These are phyloP conservation scores for Abelmoschus esculentus DNA, from an alignment of 345 rosid species.

Conservation along the genomic window DNA sequence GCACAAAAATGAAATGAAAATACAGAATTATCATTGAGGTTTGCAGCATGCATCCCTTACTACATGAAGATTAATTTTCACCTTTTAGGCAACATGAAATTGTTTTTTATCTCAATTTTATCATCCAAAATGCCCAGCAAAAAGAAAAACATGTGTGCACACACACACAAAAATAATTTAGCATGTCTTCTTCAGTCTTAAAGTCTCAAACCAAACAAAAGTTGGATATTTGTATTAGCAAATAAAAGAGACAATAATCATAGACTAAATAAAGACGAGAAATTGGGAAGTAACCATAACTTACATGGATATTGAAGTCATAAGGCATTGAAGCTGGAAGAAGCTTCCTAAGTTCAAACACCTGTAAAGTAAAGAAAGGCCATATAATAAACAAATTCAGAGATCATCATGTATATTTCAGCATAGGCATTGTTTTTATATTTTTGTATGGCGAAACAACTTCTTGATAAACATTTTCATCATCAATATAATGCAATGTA, in stretches of 20 bases:
- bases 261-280: background rate
- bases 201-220: background rate
- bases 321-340: conserved; percentile 58
- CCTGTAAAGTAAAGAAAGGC: conserved; percentile 32
- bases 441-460: background rate
- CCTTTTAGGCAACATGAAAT: conserved; percentile 1
- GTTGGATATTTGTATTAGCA: background rate
- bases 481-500: background rate
- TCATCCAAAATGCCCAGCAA: too few relatives aligned
- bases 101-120: background rate
- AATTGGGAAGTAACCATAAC: conserved; percentile 18
- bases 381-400: background rate
- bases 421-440: background rate
- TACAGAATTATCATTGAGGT: too few relatives aligned
- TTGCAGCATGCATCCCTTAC: background rate
- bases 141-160: background rate
- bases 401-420: background rate
- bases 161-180: background rate
- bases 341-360: conserved; percentile 83
- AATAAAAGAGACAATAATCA: background rate
- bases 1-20: too few relatives aligned
- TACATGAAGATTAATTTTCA: background rate
- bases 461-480: background rate
- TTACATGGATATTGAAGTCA: conserved; percentile 90
- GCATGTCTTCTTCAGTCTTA: background rate